Evolutionary conservation across 2,329 filamentous ascomycete species (phyloP), one percentile per base, ranked within the genome.

Genomic region (Talaromyces islandicus): DNA sequence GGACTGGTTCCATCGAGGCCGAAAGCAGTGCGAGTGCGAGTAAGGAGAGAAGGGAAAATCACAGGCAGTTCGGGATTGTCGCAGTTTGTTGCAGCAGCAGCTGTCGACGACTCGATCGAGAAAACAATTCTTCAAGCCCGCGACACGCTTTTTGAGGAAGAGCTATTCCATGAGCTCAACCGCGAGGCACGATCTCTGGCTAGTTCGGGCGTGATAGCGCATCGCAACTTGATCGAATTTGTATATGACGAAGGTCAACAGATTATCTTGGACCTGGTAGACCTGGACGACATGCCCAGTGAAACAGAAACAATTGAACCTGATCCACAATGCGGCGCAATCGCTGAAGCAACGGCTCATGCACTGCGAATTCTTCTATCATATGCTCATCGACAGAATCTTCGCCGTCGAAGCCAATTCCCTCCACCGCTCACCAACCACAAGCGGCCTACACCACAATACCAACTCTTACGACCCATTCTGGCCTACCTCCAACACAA

Each of bases 101-200:
- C 56, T 17, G 55, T 66, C 11, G 63, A 65, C 14, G 67, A 71
- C 6, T 67, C 73, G 0, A 70, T 73, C 14, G 71, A 77, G 68
- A 61, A 69, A 73, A 64, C 71, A 65, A 73, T 72, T 51, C 65
- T 71, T 14, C 72, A 73, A 63, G 73, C 71, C 14, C 83, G 83
- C 4, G 78, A 80, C 48, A 80, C 82, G 1, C 75, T 85, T 5
- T 78, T 80, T 27, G 81, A 85, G 38, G 82, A 88, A 2, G 94
- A 99, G 71, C 78, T 99, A 1, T 97, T 92, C 83, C 87, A 96
- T 66, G 94, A 99, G 74, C 80, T 97, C 62, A 87, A 88, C 57
- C 84, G 91, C 19, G 94, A 99, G 75, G 87, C 89, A 0, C 88
- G 92, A 17, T 82, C 82, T 0, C 79, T 96, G 24, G 81, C 88